Evolutionary conservation across 2,329 filamentous ascomycete species (phyloP), one percentile per base, ranked within the genome.

Genomic region (Botrytis galanthina): DNA sequence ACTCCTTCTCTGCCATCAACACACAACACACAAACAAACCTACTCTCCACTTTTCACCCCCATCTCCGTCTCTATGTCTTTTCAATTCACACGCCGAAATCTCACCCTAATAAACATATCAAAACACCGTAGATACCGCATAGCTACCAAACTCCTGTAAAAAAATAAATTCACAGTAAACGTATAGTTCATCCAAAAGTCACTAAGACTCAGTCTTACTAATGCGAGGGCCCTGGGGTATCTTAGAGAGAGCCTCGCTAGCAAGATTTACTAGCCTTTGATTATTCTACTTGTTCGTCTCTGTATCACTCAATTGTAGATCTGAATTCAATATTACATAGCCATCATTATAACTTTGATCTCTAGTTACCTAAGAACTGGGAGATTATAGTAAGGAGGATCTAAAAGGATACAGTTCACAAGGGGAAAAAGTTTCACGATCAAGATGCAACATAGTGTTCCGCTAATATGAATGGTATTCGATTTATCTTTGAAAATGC

Each of bases 41-140:
- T 0, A 18, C n/a, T 16, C 16, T 14, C n/a, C 14, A 1, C 2
- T n/a, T 51, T 7, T 54, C 12, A n/a, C 16, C 12, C 6, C n/a
- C 12, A 42, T 42, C 39, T 42, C 12, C 39, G 0, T 54, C 14
- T 54, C 14, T 3, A 54, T 29, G 3, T 3, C 1, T 54, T 54
- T 18, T 29, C 26, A 8, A 54, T 18, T 29, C 51, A 29, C 14
- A 29, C 6, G 3, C 51, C 6, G 14, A 18, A 18, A 29, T 9
- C 7, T 7, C 3, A 29, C 14, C n/a, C 1, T 57, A 2, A 8
- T 18, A 57, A 26, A 29, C 3, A 29, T 6, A 51, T 57, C 6
- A 29, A 57, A 29, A 57, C 12, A 26, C 51, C 3, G 18, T 57
- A 57, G 12, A 29, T 18, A 18, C 0, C 14, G 6, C n/a, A 29